Evolutionary conservation across 768 basidiomycete species (phyloP), one percentile per base, ranked within the genome.

Genomic region (Suillus placidus): DNA sequence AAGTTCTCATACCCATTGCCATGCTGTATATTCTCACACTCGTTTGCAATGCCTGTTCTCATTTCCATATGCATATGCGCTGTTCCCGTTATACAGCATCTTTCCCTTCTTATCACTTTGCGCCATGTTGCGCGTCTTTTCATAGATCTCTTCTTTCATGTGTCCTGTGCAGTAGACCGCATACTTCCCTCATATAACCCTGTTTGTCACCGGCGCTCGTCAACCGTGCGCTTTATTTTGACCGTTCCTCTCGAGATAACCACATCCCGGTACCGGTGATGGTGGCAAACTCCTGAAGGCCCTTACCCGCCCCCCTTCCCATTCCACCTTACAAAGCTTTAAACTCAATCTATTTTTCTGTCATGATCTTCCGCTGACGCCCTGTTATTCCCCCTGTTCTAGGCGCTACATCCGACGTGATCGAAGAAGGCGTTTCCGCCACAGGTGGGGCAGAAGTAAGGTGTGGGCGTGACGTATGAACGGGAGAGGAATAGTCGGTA

Each of bases 1-100:
- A 38, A 23, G 37, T 38, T 58, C 37, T 58, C 57, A 58, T 58
- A 58, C 37, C 23, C 57, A 58, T 18, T 26, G 14, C 4, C 14
- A 40, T 58, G 37, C 57, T 38, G 57, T 58, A 57, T 16, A 58
- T 18, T 58, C 37, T 58, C 57, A 58, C 57, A 58, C 56, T 38
- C 56, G 10, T 58, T 38, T 38, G 37, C 37, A 38, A 38, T 26
- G 23, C n/a, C 35, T 12, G 12, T 35, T 56, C 56, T 38, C 57
- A 40, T 38, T 10, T 38, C 18, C 5, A 26, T 58, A 23, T n/a
- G n/a, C n/a, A n/a, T n/a, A n/a, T 58, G 37, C 2, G 23, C 57
- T 40, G 14, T 58, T 58, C 57, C 16, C 37, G 18, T 58, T 18
- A 38, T 58, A 58, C 37, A 40, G 23, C 34, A n/a, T 37, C 57